Conservation (phyloP, 2,329 filamentous ascomycete genomes). For the Xylariaceae sp. region DNA sequence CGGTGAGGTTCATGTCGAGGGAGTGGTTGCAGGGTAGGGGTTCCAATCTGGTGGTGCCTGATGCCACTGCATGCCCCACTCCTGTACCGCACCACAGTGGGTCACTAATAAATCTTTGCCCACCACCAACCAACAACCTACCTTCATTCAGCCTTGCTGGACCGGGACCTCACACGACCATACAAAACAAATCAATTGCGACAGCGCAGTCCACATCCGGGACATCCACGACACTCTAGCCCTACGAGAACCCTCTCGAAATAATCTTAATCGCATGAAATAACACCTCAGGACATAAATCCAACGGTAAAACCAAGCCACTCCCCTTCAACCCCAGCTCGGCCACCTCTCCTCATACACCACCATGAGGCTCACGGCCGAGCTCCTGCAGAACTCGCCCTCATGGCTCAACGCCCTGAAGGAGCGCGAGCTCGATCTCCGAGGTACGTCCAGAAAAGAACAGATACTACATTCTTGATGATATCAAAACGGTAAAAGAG, state of each 20-base stretch:
- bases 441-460: slow-evolving; percentile 97
- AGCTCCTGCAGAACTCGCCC: slow-evolving; percentile 89
- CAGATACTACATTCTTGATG: slow-evolving; percentile 78
- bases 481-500: slow-evolving; percentile 35
- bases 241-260: no score
- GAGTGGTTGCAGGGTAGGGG: no score
- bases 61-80: no score
- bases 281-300: neutral
- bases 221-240: no score
- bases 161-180: neutral
- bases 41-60: no score
- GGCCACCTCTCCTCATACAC: slow-evolving; percentile 2
- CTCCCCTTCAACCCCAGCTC: slow-evolving; percentile 1
- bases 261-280: neutral
- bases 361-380: slow-evolving; percentile 87
- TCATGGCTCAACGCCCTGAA: slow-evolving; percentile 98
- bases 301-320: slow-evolving; percentile 20
- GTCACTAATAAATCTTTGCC: no score
- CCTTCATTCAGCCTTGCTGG: no score
- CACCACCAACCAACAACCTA: no score
- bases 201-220: neutral
- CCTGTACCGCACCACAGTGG: no score
- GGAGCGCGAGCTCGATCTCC: slow-evolving; percentile 97
- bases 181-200: neutral
- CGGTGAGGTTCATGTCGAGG: no score